Evolutionary conservation across 768 basidiomycete genomes (phyloP).

Genomic region (Sporobolomyces pararoseus): DNA sequence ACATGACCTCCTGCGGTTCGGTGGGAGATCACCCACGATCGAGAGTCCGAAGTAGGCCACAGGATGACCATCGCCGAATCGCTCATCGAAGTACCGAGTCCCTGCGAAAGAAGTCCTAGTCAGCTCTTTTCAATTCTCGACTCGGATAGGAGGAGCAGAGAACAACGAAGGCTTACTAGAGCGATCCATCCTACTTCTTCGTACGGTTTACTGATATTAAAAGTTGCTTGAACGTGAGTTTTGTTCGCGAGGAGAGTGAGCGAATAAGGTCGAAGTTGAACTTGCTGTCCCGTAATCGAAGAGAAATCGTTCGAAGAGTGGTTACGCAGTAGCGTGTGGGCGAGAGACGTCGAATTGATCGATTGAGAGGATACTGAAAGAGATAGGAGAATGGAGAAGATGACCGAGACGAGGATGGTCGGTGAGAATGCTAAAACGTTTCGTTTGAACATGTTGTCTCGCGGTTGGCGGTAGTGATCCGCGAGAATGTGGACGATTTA

Average conservation of each 20-base stretch:
- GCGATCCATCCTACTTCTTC: constrained; percentile 5
- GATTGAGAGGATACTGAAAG: not conserved
- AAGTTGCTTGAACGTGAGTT: not conserved
- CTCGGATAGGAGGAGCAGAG: not conserved
- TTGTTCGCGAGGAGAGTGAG: not conserved
- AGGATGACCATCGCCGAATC: constrained; percentile 22
- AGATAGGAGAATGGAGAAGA: not conserved
- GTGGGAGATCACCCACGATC: constrained; percentile 18
- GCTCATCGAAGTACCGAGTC: constrained; percentile 5
- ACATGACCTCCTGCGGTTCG: constrained; percentile 12
- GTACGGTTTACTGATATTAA: not conserved
- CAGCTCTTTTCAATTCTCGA: not conserved
- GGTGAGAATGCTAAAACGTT: too few species aligned
- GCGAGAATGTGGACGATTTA: too few species aligned
- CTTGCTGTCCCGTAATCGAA: not conserved
- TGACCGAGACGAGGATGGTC: too few species aligned
- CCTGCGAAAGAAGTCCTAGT: not conserved
- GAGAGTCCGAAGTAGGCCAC: not conserved
- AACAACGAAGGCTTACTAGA: not conserved
- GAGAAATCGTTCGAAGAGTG: not conserved
- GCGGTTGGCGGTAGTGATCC: too few species aligned
- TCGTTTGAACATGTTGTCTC: too few species aligned
- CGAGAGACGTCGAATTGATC: not conserved
- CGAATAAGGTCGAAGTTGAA: not conserved
- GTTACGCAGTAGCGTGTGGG: not conserved